Percentiles rank a stretch among this genome's conserved stretches.
phyloP scores from a whole-genome alignment of 192 early-diverging fungal species.

The Coemansia umbellata region DNA sequence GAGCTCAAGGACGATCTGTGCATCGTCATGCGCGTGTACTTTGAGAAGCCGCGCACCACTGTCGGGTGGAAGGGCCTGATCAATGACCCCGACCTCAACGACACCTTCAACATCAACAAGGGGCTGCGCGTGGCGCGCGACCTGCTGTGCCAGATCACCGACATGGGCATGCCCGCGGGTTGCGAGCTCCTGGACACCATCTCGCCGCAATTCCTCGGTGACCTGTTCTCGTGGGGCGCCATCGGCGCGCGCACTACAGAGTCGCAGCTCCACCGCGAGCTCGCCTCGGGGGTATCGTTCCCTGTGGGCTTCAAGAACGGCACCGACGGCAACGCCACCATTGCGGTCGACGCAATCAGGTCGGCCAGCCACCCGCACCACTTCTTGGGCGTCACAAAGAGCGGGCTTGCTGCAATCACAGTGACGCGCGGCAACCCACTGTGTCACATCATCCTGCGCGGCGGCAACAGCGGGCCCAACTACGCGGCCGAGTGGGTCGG shows the following conservation, averaged over 20 bases:
- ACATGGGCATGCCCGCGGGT: constrained; percentile 79
- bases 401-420: constrained; percentile 86
- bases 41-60: constrained; percentile 97
- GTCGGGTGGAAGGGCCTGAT: constrained; percentile 89
- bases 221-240: constrained; percentile 94
- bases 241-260: constrained; percentile 97
- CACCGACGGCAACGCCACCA: constrained; percentile 83
- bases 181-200: constrained; percentile 93
- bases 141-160: constrained; percentile 74
- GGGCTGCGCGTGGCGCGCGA: constrained; percentile 83
- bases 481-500: constrained; percentile 64
- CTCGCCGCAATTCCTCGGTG: constrained; percentile 92
- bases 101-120: constrained; percentile 93
- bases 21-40: constrained; percentile 95
- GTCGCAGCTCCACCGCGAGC: constrained; percentile 91
- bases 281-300: constrained; percentile 90
- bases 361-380: constrained; percentile 75
- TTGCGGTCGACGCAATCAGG: constrained; percentile 73
- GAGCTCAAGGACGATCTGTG: constrained; percentile 69
- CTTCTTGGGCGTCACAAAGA: constrained; percentile 94
- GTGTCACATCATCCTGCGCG: constrained; percentile 89
- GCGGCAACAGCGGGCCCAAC: constrained; percentile 87
- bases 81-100: constrained; percentile 74
- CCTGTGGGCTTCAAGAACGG: constrained; percentile 99
- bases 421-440: constrained; percentile 77